Evolutionary conservation across 2,329 filamentous ascomycete species (phyloP), one percentile per base, ranked within the genome.

Genomic region (Exophiala sideris): DNA sequence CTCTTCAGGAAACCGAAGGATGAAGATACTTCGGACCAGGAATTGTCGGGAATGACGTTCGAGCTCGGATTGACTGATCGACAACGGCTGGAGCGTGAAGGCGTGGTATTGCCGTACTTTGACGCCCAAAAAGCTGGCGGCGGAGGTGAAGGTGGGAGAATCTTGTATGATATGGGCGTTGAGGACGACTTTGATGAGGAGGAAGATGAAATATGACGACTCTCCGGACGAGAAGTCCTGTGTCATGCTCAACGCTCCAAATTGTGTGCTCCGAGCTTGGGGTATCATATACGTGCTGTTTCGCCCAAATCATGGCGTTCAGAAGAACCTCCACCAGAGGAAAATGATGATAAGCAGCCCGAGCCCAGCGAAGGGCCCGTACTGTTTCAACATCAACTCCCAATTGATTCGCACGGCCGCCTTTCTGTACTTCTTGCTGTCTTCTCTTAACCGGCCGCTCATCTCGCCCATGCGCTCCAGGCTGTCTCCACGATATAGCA

Each of bases 111-210:
- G 70, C 94, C 94, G 12, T 97, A 99, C 70, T 96, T 95, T 71
- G 94, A 99, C 75, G 94, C 94, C 20, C 94, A 99, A 78, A 89
- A 84, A 49, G 87, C 86, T 45, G 80, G 84, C 48, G 86, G 85
- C 1, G 82, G 80, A 3, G 91, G 91, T 0, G 90, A 95, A 65
- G 92, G 94, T 3, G 94, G 94, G 0, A 81, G 92, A 57, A 99
- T 99, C 61, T 68, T 99, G 66, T 99, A 99, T 69, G 92, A 97
- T 64, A 95, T 97, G 88, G 92, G 91, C 1, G 82, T 85, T 59
- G 94, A 97, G 74, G 94, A 99, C 71, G 91, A 97, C 69, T 97
- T 96, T 73, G 91, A 96, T 64, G 91, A 95, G 55, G 91, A 95
- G 67, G 91, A 96, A 66, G 91, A 96, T 73, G 91, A 96, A 73